These are phyloP conservation scores for Yarrowia sp. DNA, from an alignment of 805 yeast species.

Conservation along the genomic window DNA sequence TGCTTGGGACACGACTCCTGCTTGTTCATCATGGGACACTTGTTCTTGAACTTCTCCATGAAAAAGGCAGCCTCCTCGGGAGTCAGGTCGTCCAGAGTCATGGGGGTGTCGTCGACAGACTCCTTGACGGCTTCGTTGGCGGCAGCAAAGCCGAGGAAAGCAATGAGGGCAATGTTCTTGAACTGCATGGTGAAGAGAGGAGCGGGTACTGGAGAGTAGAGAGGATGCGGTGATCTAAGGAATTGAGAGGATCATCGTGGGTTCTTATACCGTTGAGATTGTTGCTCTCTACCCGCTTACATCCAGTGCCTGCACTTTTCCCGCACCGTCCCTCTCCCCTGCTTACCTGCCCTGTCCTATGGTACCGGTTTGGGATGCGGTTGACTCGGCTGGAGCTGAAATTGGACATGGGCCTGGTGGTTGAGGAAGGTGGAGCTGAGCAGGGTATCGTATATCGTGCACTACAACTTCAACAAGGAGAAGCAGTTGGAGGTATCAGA, in stretches of 20 bases:
- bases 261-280: no score
- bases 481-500: no score
- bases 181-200: slow-evolving; percentile 4
- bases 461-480: no score
- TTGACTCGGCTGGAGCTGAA: neutral
- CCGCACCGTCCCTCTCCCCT: neutral
- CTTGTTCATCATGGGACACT: slow-evolving; percentile 17
- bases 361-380: neutral
- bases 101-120: slow-evolving; percentile 19
- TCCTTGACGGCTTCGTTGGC: slow-evolving; percentile 6
- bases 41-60: slow-evolving; percentile 25
- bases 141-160: slow-evolving; percentile 18
- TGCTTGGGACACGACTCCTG: slow-evolving; percentile 25
- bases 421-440: no score
- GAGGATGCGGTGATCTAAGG: neutral
- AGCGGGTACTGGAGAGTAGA: neutral
- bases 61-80: slow-evolving; percentile 31
- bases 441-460: no score
- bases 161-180: slow-evolving; percentile 31
- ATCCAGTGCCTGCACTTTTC: no score
- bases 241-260: no score
- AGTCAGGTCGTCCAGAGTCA: slow-evolving; percentile 11
- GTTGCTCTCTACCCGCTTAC: no score
- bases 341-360: slow-evolving; percentile 1
- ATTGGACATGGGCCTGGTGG: no score